Conservation (phyloP, 108 stramenopile species). For the Pseudonitzschia multiseries region DNA sequence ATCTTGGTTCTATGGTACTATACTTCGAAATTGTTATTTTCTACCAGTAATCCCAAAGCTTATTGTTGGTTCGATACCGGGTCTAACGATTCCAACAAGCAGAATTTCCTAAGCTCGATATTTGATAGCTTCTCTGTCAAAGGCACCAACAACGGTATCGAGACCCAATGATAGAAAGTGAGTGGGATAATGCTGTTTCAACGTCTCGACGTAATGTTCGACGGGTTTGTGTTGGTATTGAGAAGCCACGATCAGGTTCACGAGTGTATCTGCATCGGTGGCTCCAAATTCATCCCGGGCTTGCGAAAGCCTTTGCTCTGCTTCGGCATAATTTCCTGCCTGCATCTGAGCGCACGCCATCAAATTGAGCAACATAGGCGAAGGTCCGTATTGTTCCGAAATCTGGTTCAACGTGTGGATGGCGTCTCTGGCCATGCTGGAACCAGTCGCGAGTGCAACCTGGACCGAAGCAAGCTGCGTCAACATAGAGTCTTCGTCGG, state of each 20-base stretch:
- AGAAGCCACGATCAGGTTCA: conserved; percentile 87
- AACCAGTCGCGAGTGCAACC: conserved; percentile 81
- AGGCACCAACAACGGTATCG: conserved; percentile 75
- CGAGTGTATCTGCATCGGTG: conserved; percentile 72
- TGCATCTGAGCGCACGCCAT: conserved; percentile 89
- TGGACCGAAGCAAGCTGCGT: conserved; percentile 89
- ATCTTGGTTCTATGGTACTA: neutral
- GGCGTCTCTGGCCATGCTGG: conserved; percentile 81
- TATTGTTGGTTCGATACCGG: neutral
- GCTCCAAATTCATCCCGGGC: conserved; percentile 58
- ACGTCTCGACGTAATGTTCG: conserved; percentile 29
- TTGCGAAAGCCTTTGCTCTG: conserved; percentile 80
- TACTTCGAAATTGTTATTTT: neutral
- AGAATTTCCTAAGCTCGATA: conserved; percentile 42
- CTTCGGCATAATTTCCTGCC: conserved; percentile 80
- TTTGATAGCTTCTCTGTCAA: conserved; percentile 84
- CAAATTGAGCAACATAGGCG: conserved; percentile 86
- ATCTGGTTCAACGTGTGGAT: conserved; percentile 84
- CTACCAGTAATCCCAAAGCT: neutral
- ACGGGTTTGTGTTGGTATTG: conserved; percentile 77
- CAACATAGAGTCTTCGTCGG: conserved; percentile 95
- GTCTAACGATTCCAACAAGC: neutral
- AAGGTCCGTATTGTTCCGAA: conserved; percentile 94
- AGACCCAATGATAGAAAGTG: conserved; percentile 73
- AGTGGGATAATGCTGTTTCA: conserved; percentile 56